phyloP scores from a whole-genome alignment of 805 yeast species.

The Wickerhamomyces mucosus region DNA sequence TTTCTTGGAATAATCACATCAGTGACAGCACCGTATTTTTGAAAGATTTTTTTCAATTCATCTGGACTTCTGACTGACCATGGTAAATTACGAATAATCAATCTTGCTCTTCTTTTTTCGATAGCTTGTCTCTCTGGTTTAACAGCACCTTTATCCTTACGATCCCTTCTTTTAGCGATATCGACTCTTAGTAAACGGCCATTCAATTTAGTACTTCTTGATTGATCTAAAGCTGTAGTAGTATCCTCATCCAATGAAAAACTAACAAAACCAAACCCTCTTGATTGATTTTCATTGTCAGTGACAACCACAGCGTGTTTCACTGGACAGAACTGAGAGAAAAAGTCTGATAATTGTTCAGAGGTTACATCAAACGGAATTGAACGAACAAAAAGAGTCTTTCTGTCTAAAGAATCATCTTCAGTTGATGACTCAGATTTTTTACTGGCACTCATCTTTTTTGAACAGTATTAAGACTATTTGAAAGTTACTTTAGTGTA shows the following conservation, averaged over 20 bases:
- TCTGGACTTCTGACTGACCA: constrained; percentile 87
- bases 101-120: constrained; percentile 77
- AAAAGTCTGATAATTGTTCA: constrained; percentile 74
- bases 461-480: no score
- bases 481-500: no score
- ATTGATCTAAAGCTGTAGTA: constrained; percentile 54
- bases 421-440: background rate
- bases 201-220: constrained; percentile 59
- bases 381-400: constrained; percentile 77
- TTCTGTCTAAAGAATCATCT: constrained; percentile 26
- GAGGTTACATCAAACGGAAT: constrained; percentile 74
- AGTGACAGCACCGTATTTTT: constrained; percentile 74
- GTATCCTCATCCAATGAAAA: constrained; percentile 84
- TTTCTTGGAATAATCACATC: constrained; percentile 88
- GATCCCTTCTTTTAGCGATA: constrained; percentile 85
- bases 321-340: constrained; percentile 89
- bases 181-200: constrained; percentile 66
- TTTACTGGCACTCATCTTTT: background rate
- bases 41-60: constrained; percentile 58
- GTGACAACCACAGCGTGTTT: constrained; percentile 89
- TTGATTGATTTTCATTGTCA: constrained; percentile 64
- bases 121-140: constrained; percentile 25
- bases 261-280: constrained; percentile 95
- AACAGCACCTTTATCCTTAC: constrained; percentile 26
- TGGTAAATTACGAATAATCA: constrained; percentile 87